phyloP scores from a whole-genome alignment of 2,329 filamentous ascomycete genomes.

The Pseudopithomyces chartarum region DNA sequence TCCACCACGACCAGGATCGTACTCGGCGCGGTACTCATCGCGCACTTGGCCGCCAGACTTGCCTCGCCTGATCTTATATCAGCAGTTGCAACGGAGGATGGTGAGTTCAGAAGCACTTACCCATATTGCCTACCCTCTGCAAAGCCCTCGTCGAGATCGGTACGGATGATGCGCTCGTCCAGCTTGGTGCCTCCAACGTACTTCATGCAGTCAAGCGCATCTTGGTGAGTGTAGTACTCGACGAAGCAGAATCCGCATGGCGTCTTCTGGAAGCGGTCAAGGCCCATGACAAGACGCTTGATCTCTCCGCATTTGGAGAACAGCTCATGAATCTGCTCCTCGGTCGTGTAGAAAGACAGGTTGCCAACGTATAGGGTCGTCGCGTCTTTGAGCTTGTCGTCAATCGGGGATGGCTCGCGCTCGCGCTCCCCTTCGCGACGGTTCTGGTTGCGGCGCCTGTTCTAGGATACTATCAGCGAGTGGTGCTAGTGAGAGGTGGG shows the following conservation, averaged over 20 bases:
- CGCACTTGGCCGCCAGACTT: conserved; percentile 96
- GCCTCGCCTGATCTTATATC: conserved; percentile 62
- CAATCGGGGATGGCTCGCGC: conserved; percentile 59
- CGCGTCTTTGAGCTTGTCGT: conserved; percentile 82
- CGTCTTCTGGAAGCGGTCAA: conserved; percentile 96
- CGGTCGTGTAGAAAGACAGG: conserved; percentile 97
- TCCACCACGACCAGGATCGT: conserved; percentile 90
- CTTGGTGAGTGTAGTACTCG: conserved; percentile 97
- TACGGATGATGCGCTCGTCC: conserved; percentile 94
- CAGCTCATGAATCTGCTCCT: conserved; percentile 97
- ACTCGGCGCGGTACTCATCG: conserved; percentile 97
- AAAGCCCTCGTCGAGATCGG: conserved; percentile 94
- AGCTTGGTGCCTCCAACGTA: conserved; percentile 98
- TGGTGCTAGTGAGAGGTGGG: not conserved
- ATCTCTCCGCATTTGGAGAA: conserved; percentile 97
- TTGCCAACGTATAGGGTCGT: conserved; percentile 98
- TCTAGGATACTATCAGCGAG: conserved; percentile 52
- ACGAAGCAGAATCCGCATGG: conserved; percentile 99
- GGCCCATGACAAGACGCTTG: conserved; percentile 96
- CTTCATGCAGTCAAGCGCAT: conserved; percentile 97
- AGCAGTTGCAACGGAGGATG: conserved; percentile 7
- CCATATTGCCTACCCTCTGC: conserved; percentile 96
- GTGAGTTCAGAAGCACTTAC: conserved; percentile 41
- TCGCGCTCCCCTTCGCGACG: conserved; percentile 62
- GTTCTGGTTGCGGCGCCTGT: conserved; percentile 71